Evolutionary conservation across 306 rosid genomes (phyloP).

Genomic region (Vicia sativa): DNA sequence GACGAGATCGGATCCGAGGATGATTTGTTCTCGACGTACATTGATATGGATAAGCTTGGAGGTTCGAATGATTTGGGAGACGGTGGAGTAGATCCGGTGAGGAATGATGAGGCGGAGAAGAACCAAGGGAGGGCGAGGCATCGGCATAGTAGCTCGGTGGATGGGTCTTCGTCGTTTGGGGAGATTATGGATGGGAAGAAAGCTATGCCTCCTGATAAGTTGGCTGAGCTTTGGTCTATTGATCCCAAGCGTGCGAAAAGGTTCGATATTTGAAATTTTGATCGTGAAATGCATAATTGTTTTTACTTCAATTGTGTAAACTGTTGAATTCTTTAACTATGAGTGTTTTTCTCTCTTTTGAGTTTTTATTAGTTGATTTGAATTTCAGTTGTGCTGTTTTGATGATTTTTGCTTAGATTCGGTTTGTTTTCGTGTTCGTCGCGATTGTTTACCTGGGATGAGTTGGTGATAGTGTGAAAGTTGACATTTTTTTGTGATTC

Average conservation of each 20-base stretch:
- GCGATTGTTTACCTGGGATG: background rate
- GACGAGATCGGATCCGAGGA: conserved; percentile 93
- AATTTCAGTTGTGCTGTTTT: background rate
- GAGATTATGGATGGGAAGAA: conserved; percentile 98
- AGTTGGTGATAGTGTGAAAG: background rate
- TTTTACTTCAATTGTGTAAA: conserved; percentile 5
- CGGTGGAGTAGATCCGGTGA: conserved; percentile 53
- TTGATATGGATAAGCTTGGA: conserved; percentile 79
- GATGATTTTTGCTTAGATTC: background rate
- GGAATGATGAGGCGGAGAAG: conserved; percentile 45
- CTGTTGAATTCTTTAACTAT: background rate
- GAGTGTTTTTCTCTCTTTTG: conserved; percentile 1
- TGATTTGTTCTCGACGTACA: conserved; percentile 86
- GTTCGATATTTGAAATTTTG: conserved; percentile 40
- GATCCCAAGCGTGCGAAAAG: conserved; percentile 99
- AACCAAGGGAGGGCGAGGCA: conserved; percentile 56
- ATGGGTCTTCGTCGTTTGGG: conserved; percentile 64
- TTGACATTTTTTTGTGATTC: conserved; percentile 5
- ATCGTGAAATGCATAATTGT: conserved; percentile 10
- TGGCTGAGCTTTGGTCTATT: conserved; percentile 88
- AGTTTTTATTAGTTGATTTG: background rate
- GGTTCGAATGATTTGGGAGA: conserved; percentile 35
- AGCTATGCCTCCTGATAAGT: conserved; percentile 98
- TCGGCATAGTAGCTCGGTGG: conserved; percentile 73
- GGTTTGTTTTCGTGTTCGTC: background rate